A percentile compares a stretch with the other conserved stretches of the same genome.
Conservation (phyloP, 331 rosid genomes). For the Telfairia occidentalis region DNA sequence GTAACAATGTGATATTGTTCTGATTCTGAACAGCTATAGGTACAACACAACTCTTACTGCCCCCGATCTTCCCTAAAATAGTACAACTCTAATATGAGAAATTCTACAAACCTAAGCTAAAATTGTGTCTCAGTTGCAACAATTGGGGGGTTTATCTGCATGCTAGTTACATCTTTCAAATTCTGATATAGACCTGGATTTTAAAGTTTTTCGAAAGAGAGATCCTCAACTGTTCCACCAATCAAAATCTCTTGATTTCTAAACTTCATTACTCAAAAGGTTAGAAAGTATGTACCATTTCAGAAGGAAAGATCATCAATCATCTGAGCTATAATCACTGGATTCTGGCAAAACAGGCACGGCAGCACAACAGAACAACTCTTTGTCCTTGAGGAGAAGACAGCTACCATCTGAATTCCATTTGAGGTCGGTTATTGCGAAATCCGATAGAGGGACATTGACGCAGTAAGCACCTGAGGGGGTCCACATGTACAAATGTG, state of each 20-base stretch:
- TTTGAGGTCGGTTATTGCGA: slow-evolving; percentile 58
- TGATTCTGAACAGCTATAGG: background rate
- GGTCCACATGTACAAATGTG: slow-evolving; percentile 94
- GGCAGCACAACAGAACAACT: slow-evolving; percentile 83
- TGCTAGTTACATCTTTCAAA: slow-evolving; percentile 2
- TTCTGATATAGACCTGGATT: background rate
- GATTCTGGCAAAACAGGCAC: slow-evolving; percentile 59
- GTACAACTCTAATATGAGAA: background rate
- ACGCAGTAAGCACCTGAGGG: slow-evolving; percentile 85
- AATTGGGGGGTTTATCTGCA: background rate
- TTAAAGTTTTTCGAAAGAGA: background rate
- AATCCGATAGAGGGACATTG: slow-evolving; percentile 54
- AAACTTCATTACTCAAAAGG: background rate
- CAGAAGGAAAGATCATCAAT: slow-evolving; percentile 28
- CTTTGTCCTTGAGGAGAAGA: slow-evolving; percentile 83
- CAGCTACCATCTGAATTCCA: slow-evolving; percentile 97
- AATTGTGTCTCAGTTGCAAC: background rate
- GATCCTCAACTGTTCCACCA: background rate
- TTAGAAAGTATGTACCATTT: background rate
- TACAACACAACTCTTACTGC: background rate
- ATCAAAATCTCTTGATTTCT: background rate
- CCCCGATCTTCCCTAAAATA: background rate
- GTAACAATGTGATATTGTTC: background rate
- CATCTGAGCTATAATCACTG: slow-evolving; percentile 83
- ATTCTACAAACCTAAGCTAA: slow-evolving; percentile 2